A percentile compares a stretch with the other conserved stretches of the same genome.
Conservation (phyloP, 768 basidiomycete species). For the Auriscalpium microsporum region DNA sequence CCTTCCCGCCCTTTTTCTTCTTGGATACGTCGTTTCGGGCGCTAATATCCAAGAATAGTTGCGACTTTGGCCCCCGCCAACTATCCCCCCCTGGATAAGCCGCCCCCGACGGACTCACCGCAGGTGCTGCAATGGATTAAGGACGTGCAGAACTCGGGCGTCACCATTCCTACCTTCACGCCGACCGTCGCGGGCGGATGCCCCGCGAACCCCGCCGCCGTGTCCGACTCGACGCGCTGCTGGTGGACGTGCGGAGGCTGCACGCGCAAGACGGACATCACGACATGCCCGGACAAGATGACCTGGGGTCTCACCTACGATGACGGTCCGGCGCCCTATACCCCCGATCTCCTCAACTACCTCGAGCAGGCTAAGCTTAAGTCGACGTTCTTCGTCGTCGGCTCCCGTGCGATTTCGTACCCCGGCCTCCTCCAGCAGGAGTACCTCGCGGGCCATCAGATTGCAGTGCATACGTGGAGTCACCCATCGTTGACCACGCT, state of each 20-base stretch:
- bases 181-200: conserved; percentile 41
- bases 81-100: conserved; percentile 59
- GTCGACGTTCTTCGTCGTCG: conserved; percentile 84
- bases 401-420: conserved; percentile 68
- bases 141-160: conserved; percentile 46
- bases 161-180: conserved; percentile 47
- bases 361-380: conserved; percentile 55
- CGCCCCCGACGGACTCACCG: conserved; percentile 51
- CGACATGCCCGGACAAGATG: conserved; percentile 58
- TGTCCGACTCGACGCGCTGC: conserved; percentile 44
- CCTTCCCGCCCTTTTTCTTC: not conserved
- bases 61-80: conserved; percentile 17
- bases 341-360: conserved; percentile 64
- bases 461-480: conserved; percentile 66
- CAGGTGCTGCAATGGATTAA: conserved; percentile 66
- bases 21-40: no score
- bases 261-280: conserved; percentile 57
- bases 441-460: conserved; percentile 74
- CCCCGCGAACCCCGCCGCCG: conserved; percentile 43
- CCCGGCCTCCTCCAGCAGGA: conserved; percentile 63
- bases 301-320: conserved; percentile 60
- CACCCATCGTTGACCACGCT: conserved; percentile 67
- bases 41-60: not conserved
- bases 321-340: conserved; percentile 77
- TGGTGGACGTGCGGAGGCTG: conserved; percentile 84